A percentile compares a stretch with the other conserved stretches of the same genome.
Conservation (phyloP, 441 rosid genomes). For the Biscutella laevigata region DNA sequence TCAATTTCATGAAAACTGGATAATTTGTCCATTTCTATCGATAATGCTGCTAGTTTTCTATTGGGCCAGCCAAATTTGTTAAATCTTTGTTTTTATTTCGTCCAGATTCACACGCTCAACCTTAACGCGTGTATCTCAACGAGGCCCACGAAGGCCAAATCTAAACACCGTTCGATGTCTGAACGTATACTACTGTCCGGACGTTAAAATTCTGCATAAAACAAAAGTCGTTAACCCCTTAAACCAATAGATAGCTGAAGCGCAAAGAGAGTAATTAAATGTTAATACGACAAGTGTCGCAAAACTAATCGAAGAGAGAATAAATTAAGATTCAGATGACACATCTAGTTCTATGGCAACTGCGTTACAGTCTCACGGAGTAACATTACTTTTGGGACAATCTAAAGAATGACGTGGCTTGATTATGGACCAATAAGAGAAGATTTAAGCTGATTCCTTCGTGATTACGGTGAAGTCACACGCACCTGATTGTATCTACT, state of each 20-base stretch:
- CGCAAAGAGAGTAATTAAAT: conserved; percentile 9
- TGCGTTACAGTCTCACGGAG: conserved; percentile 16
- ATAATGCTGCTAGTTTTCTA: conserved; percentile 15
- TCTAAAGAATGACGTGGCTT: conserved; percentile 1
- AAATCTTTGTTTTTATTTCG: conserved; percentile 14
- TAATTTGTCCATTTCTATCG: no score
- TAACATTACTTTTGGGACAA: background rate
- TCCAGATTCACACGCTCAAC: no score
- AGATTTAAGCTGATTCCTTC: no score
- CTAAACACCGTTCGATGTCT: background rate
- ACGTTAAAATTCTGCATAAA: no score
- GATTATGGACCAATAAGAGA: no score
- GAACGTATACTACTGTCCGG: no score
- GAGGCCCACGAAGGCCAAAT: conserved; percentile 24
- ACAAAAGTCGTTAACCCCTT: no score
- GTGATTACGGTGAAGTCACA: conserved; percentile 23
- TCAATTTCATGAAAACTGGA: no score
- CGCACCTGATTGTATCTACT: conserved; percentile 11
- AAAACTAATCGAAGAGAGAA: background rate
- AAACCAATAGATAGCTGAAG: no score
- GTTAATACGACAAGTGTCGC: background rate
- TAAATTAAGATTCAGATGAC: conserved; percentile 12
- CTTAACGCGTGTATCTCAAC: conserved; percentile 4
- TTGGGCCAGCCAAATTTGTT: conserved; percentile 24
- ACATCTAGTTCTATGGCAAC: conserved; percentile 12